Base-by-base conservation (phyloP, 306 rosid genomes). In the Dryas drummondii region DNA sequence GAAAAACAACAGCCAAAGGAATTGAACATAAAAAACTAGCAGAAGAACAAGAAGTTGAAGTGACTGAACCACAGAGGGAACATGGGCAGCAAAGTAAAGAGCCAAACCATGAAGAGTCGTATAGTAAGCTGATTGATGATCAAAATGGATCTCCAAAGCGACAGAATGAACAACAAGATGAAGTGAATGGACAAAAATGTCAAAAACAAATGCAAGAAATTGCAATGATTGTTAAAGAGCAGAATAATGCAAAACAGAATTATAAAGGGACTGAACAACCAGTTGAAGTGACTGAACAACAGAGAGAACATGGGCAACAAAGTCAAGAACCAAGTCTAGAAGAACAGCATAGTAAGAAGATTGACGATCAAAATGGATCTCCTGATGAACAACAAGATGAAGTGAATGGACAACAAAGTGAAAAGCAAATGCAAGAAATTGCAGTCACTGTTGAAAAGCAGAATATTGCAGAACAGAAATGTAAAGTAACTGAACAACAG, bases 351-450 rank as follows among this genome's bases (percentile, higher is more conserved):
- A 5, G 27, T 64, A 61, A 56, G 62, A 32, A 32, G 65, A 44
- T 70, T 17, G 78, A 70, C 48, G 66, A 53, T 41, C 53, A 62
- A 70, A 37, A 32, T 59, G 64, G 48, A 57, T n/a, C 60, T 46
- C 65, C 40, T 40, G 67, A 53, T 47, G 54, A 2, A 15, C 77
- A 75, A 12, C 37, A 19, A 27, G 47, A 45, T 60, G 56, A 68
- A 68, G 56, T 19, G 26, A 49, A 52, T 8, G 48, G 54, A 4
- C 47, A 10, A 10, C 4, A 59, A 10, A 12, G 44, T 59, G 7
- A 59, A 59, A 32, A 59, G 9, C 26, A 51, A 45, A 52, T 53
- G 14, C 68, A 72, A 68, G 52, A 4, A 32, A 55, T 13, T 68
- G 71, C 72, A 41, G 71, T 13, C 37, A 17, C 9, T 40, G 76